Conservation (phyloP, 1,284 basidiomycete genomes). For the Trametes versicolor region DNA sequence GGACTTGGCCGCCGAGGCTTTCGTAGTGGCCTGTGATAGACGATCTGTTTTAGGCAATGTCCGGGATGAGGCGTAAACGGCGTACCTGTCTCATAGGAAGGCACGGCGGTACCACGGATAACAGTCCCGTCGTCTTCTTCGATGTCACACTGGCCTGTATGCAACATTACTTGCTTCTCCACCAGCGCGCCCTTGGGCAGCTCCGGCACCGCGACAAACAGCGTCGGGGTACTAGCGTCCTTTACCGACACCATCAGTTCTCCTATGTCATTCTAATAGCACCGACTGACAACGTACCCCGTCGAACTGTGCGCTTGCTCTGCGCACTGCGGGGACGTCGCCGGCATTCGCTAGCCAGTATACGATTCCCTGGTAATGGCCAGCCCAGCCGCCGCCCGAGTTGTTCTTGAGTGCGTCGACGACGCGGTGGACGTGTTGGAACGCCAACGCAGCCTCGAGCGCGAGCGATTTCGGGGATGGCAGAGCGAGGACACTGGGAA, state of each 20-base stretch:
- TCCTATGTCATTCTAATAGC: neutral
- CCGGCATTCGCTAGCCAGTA: conserved; percentile 67
- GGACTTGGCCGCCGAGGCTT: conserved; percentile 39
- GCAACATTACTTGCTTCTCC: conserved; percentile 77
- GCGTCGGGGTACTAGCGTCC: conserved; percentile 52
- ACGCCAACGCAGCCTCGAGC: conserved; percentile 75
- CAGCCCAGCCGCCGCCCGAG: conserved; percentile 69
- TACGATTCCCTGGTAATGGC: conserved; percentile 66
- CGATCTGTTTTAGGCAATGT: too few relatives aligned
- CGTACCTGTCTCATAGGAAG: conserved; percentile 54
- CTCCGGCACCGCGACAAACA: conserved; percentile 75
- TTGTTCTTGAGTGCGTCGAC: conserved; percentile 63
- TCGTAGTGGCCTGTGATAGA: conserved; percentile 18
- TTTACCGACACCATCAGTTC: conserved; percentile 9
- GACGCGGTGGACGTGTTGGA: conserved; percentile 86
- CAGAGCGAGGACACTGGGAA: conserved; percentile 79
- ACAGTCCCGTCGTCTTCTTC: conserved; percentile 59
- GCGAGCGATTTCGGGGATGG: conserved; percentile 67
- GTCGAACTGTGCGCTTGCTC: conserved; percentile 50
- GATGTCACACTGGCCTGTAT: conserved; percentile 66
- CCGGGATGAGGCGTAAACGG: too few relatives aligned
- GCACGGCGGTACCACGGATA: conserved; percentile 45
- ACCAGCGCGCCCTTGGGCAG: conserved; percentile 82
- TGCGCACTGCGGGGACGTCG: conserved; percentile 55
- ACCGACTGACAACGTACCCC: conserved; percentile 32